Evolutionary conservation across 2,329 filamentous ascomycete species (phyloP).

Genomic region (Paecilomyces fulvus): DNA sequence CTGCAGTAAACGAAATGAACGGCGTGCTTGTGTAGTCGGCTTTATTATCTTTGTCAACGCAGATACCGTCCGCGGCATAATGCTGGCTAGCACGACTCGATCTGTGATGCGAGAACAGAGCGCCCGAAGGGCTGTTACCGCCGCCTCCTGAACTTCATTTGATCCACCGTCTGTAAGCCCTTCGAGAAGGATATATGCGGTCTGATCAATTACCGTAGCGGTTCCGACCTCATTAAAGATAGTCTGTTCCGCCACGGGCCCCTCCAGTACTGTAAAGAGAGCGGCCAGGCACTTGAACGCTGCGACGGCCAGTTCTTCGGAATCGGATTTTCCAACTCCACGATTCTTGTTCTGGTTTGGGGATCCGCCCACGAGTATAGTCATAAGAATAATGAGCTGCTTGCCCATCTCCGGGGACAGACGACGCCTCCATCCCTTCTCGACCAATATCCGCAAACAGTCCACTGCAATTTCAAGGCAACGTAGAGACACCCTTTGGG

Average conservation of each 20-base stretch:
- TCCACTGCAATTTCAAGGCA: slow-evolving; percentile 65
- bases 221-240: slow-evolving; percentile 47
- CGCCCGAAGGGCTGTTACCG: slow-evolving; percentile 55
- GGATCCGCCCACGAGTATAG: slow-evolving; percentile 68
- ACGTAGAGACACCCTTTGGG: slow-evolving; percentile 61
- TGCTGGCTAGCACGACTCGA: slow-evolving; percentile 67
- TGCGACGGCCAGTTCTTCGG: slow-evolving; percentile 67
- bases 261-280: slow-evolving; percentile 54
- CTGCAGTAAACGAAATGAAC: slow-evolving; percentile 56
- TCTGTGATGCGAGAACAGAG: slow-evolving; percentile 60
- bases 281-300: slow-evolving; percentile 61
- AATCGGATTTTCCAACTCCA: slow-evolving; percentile 23
- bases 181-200: slow-evolving; percentile 71
- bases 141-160: slow-evolving; percentile 61
- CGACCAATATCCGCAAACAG: slow-evolving; percentile 65
- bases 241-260: slow-evolving; percentile 34
- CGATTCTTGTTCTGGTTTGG: slow-evolving; percentile 43
- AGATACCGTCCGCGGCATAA: slow-evolving; percentile 82
- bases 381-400: slow-evolving; percentile 77
- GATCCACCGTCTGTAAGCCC: slow-evolving; percentile 58
- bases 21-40: slow-evolving; percentile 53
- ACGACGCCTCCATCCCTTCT: slow-evolving; percentile 67
- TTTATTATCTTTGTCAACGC: slow-evolving; percentile 67
- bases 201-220: slow-evolving; percentile 72
- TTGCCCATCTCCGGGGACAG: slow-evolving; percentile 66